Percentiles rank a stretch among this genome's conserved stretches.
phyloP scores from a whole-genome alignment of 495 filamentous ascomycete genomes.

The Amniculicola lignicola region DNA sequence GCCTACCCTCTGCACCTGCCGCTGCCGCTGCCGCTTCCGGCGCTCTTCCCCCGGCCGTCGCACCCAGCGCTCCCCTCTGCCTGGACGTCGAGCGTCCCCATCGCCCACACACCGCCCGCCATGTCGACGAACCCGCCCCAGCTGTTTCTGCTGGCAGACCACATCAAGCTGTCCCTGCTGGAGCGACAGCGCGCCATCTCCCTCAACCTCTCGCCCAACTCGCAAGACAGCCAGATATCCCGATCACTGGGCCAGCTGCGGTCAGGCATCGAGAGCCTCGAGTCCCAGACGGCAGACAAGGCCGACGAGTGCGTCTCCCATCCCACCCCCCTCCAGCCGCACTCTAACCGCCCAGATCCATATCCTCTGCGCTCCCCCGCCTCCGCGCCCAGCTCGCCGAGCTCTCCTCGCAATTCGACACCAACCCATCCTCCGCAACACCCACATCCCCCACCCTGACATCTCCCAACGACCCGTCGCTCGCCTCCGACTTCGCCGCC shows the following conservation, averaged over 20 bases:
- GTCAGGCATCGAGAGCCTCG: constrained; percentile 74
- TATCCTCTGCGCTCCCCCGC: constrained; percentile 36
- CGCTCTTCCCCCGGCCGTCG: not conserved
- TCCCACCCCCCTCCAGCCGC: not conserved
- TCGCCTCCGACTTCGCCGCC: constrained; percentile 63
- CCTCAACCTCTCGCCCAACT: constrained; percentile 76
- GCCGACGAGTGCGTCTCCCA: constrained; percentile 51
- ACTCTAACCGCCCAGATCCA: constrained; percentile 18
- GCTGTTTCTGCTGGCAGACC: constrained; percentile 71
- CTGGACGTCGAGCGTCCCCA: constrained; percentile 8
- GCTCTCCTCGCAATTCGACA: constrained; percentile 54
- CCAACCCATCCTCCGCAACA: constrained; percentile 31
- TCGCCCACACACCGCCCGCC: constrained; percentile 29
- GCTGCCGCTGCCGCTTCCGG: constrained; percentile 2
- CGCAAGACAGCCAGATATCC: constrained; percentile 86
- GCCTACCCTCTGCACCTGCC: not conserved
- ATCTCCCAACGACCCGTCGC: constrained; percentile 64
- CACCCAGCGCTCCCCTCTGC: not conserved
- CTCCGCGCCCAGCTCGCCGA: constrained; percentile 55
- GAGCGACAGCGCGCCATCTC: constrained; percentile 83
- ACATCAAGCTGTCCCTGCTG: constrained; percentile 74
- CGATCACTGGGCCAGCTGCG: constrained; percentile 80
- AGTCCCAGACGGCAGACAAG: constrained; percentile 62
- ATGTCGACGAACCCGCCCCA: constrained; percentile 58
- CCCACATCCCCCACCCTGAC: constrained; percentile 51